A percentile compares a stretch with the other conserved stretches of the same genome.
phyloP scores from a whole-genome alignment of 2,329 filamentous ascomycete genomes.

The Ustulina deusta region DNA sequence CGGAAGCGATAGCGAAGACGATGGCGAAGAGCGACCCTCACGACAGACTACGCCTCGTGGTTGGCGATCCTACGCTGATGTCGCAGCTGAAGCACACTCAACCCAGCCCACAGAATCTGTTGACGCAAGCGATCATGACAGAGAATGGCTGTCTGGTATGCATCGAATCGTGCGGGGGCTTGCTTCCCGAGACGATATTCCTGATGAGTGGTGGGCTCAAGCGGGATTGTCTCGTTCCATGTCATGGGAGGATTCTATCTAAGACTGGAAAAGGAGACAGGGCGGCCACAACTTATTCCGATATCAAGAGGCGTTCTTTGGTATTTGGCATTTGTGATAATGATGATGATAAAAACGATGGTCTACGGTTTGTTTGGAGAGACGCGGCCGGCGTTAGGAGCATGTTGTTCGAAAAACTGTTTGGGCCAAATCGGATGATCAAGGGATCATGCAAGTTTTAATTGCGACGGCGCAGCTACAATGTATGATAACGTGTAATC shows the following conservation, averaged over 20 bases:
- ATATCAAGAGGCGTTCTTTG: background rate
- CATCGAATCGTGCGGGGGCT: slow-evolving; percentile 78
- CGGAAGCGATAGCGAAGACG: slow-evolving; percentile 65
- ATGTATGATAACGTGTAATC: slow-evolving; percentile 35
- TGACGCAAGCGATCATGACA: slow-evolving; percentile 41
- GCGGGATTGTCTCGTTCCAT: slow-evolving; percentile 74
- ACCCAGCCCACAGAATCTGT: slow-evolving; percentile 28
- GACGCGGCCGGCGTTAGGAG: slow-evolving; percentile 21
- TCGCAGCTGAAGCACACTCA: slow-evolving; percentile 44
- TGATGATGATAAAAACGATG: slow-evolving; percentile 7
- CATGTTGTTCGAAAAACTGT: slow-evolving; percentile 6
- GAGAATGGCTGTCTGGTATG: slow-evolving; percentile 69
- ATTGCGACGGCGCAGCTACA: background rate
- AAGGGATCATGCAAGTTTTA: background rate
- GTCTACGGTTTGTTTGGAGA: background rate
- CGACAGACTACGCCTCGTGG: slow-evolving; percentile 31
- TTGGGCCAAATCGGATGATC: slow-evolving; percentile 4
- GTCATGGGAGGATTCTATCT: slow-evolving; percentile 54
- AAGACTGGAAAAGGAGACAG: background rate
- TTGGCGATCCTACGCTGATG: slow-evolving; percentile 57
- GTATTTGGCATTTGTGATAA: background rate
- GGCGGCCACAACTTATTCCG: background rate
- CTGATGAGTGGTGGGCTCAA: slow-evolving; percentile 84
- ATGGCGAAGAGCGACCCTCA: slow-evolving; percentile 44
- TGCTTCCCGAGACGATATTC: slow-evolving; percentile 78